Percentiles rank a stretch among this genome's conserved stretches.
These are phyloP conservation scores for Rosellinia necatrix DNA, from an alignment of 2,329 filamentous ascomycete genomes.

Conservation along the genomic window DNA sequence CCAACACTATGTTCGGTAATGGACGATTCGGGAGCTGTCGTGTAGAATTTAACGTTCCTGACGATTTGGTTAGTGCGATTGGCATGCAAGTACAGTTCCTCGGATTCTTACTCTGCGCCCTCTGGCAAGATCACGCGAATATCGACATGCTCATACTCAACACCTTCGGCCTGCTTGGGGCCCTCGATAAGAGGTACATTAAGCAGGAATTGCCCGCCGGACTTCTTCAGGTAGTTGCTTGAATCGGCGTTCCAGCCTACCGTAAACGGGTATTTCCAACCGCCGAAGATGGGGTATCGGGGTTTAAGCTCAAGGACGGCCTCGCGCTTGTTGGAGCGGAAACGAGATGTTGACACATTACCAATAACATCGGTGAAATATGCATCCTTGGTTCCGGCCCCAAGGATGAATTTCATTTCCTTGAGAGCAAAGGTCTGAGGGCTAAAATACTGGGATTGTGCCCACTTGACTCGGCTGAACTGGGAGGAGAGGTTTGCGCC, in stretches of 20 bases:
- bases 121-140: conserved; percentile 88
- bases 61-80: conserved; percentile 50
- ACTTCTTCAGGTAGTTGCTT: conserved; percentile 70
- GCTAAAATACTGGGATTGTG: conserved; percentile 74
- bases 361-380: conserved; percentile 98
- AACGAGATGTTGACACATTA: conserved; percentile 92
- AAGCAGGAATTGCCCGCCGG: conserved; percentile 75
- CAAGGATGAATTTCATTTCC: conserved; percentile 79
- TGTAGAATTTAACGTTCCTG: conserved; percentile 80
- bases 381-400: conserved; percentile 77
- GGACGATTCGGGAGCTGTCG: conserved; percentile 67
- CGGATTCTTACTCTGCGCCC: conserved; percentile 74
- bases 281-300: conserved; percentile 93
- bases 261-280: conserved; percentile 97
- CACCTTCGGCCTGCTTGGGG: conserved; percentile 80
- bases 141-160: conserved; percentile 82
- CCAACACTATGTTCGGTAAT: conserved; percentile 63
- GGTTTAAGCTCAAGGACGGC: conserved; percentile 89
- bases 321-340: conserved; percentile 76
- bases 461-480: conserved; percentile 80
- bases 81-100: conserved; percentile 36
- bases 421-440: conserved; percentile 78
- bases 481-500: conserved; percentile 76
- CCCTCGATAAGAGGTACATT: conserved; percentile 94
- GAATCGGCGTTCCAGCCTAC: conserved; percentile 94